Evolutionary conservation across 2,329 filamentous ascomycete genomes (phyloP), one percentile per base, ranked within the genome.

Genomic region (Cladosporium sp.): DNA sequence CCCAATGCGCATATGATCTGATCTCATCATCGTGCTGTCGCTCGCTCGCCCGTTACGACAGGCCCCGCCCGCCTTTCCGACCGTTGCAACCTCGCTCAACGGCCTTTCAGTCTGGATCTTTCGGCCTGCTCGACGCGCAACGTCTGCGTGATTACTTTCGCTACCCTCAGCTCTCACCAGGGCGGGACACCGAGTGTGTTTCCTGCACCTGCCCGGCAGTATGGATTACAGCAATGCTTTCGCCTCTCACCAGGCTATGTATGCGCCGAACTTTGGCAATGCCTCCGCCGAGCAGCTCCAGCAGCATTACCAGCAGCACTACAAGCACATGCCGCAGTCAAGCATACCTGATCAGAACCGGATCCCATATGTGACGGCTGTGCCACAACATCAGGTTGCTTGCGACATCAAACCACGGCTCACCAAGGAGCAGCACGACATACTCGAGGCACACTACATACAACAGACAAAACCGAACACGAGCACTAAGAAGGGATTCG

Each of bases 371-470:
- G 30, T 42, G 37, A 61, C 50, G 19, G 42, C 54, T 30, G 34
- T 49, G 6, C 52, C 37, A 61, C 63, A 61, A 37, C 63, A 64
- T 62, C 70, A 71, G 22, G 62, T 70, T 59, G 60, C 65, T 58
- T 67, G 71, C 66, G 77, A 80, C 67, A 76, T 79, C 66, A 81
- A 80, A 70, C 78, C 78, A 40, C 76, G 78, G 60, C 73, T 81
- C 45, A 80, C 78, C 61, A 81, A 81, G 68, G 78, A 80, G 67
- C 79, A 81, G 68, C 78, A 80, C 64, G 78, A 81, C 66, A 75
- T 80, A 55, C 74, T 81, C 63, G 79, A 81, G 68, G 68, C 70
- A 38, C 76, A 81, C 61, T 81, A 79, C 65, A 73, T 74, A 65
- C 69, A 73, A 61, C 76, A 80, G 67, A 70, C 72, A 62, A 81